Evolutionary conservation across 768 basidiomycete genomes (phyloP), one percentile per base, ranked within the genome.

Genomic region (Omphalotus guepiniiformis): DNA sequence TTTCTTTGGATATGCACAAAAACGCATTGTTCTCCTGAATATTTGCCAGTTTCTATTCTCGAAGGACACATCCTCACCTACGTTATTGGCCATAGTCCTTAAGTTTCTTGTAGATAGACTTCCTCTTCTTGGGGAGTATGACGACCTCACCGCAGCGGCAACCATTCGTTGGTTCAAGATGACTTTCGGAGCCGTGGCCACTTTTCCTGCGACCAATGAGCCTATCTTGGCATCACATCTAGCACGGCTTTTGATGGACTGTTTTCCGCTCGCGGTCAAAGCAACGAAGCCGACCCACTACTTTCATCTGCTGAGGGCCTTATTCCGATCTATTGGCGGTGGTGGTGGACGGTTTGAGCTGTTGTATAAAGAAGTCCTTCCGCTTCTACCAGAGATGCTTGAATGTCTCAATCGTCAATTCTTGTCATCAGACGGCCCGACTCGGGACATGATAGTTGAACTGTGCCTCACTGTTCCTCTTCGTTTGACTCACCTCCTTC

Each of bases 401-500:
- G 95, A 99, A 59, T 91, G 85, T 51, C 73, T 99, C 37, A 94
- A 95, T 57, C 80, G 88, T 41, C 93, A 98, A 50, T 78, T 99
- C 15, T 74, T 87, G 41, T 79, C 90, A 8, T 89, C 93, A 4
- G 86, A 90, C 34, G 84, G 88, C n/a, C 74, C 71, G 53, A 79
- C 79, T 43, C 78, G 88, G 44, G 96, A 99, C 64, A 85, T 97
- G 72, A 89, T 98, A 57, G 93, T 95, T 48, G 96, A 99, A 60
- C 82, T 99, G 38, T 95, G 92, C 63, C 80, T 99, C 41, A 99
- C 96, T 3, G 95, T 98, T 18, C 96, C 96, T 2, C 74, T 98
- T 26, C 87, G 96, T 29, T 73, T 99, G 15, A 97, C 94, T 1
- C 93, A 98, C 64, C 82, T 99, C 25, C 80, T 98, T 16, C 96